Base-by-base conservation (phyloP, 495 filamentous ascomycete genomes). In the Saxophila tyrrhenica region DNA sequence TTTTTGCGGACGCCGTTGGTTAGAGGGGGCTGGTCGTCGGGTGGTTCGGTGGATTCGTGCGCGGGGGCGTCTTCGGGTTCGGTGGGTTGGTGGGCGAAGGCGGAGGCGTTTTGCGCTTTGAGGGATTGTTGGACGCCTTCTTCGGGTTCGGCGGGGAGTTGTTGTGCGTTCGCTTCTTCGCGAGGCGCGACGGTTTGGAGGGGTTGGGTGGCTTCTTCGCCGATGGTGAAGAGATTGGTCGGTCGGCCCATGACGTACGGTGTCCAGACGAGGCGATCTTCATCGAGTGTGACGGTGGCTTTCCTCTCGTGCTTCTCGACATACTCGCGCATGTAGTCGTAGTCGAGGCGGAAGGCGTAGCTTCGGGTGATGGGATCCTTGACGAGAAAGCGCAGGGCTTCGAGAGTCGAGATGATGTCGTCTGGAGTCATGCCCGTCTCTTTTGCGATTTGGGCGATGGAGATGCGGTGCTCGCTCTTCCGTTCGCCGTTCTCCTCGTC, bases 361-460 rank as follows among this genome's bases (percentile, higher is more conserved):
- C 80, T 76, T 52, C 84, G 84, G 0, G 91, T 95, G 49, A 87
- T 73, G 1, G 94, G 92, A 65, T 98, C 92, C 48, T 88, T 76
- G 20, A 97, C 86, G 13, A 98, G 74, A 42, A 87, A 89, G 42
- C 90, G 82, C 9, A 98, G 71, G 1, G 84, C 88, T 68, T 98
- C 92, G 5, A 98, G 72, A 0, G 86, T 90, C 24, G 89, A 94
- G 13, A 98, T 83, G 43, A 96, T 88, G 67, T 98, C 92, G 65
- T 98, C 92, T 1, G 92, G 81, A 1, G 92, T 97, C 79, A 98
- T 86, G 20, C 92, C 92, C 2, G 92, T 97, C 46, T 87, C 83
- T 51, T 89, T 81, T 0, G 94, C 95, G 50, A 97, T 85, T 35
- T 86, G 80, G 25, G 75, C 77, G 56, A 94, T 86, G 63, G 69